Evolutionary conservation across 2,329 filamentous ascomycete species (phyloP), one percentile per base, ranked within the genome.

Genomic region (Periconia macrospinosa): DNA sequence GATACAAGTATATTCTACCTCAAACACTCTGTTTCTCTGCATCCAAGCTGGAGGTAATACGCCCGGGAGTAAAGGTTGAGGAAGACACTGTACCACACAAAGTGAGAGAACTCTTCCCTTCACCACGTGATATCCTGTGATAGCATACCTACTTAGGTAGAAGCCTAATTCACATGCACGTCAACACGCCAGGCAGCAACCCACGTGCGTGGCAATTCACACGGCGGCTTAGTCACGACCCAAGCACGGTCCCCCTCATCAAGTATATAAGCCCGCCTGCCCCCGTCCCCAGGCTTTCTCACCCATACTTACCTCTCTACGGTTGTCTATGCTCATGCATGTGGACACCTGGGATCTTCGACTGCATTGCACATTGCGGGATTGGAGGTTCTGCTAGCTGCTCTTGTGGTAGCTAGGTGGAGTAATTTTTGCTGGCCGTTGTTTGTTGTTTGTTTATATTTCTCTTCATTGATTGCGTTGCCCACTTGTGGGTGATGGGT

Each of bases 321-420:
- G 63, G 62, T 50, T 58, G 53, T 50, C 57, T 50, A 50, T 57
- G 68, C 58, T 69, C 67, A 70, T 54, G 61, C 52, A 64, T 57
- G 53, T 50, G 50, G 57, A 59, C 55, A 51, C 63, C 66, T 63
- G 59, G 54, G 50, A 55, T 60, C 53, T 55, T 63, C 56, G 55
- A 61, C 68, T 72, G 57, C 68, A 72, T 72, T 69, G 69, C 69
- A 72, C 69, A 72, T 55, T 62, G 67, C 53, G 69, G n/a, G 69
- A 55, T 33, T 54, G 58, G 68, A 57, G 43, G 53, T 56, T 54
- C 53, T 61, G 63, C 65, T 65, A 71, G 59, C 33, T 63, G 55
- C 68, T 62, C 63, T 72, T 68, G 66, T 67, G 66, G 66, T 60
- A 57, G 59, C 58, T 71, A 62, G 61, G 56, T 54, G 67, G 64